Percentiles rank a stretch among this genome's conserved stretches.
Conservation (phyloP, 768 basidiomycete genomes). For the Russula foetens region DNA sequence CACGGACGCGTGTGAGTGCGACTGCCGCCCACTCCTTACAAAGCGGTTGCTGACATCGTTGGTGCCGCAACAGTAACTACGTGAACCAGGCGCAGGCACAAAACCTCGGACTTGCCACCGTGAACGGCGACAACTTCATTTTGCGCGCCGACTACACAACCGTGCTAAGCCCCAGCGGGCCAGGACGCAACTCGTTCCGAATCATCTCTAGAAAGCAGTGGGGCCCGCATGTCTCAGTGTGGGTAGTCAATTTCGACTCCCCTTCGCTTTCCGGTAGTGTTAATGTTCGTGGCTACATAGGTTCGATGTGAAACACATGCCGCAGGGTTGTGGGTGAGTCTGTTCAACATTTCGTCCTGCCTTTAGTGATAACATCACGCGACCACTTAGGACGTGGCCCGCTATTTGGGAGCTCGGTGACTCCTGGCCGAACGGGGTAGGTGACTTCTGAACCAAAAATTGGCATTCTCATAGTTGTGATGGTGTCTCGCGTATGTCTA, state of each 20-base stretch:
- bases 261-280: too few relatives aligned
- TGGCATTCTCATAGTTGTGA: neutral
- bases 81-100: conserved; percentile 41
- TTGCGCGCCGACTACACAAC: conserved; percentile 49
- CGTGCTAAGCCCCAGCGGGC: conserved; percentile 36
- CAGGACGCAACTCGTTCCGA: too few relatives aligned
- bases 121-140: conserved; percentile 44
- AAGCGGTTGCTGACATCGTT: neutral
- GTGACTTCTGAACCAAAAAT: conserved; percentile 11
- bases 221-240: conserved; percentile 50
- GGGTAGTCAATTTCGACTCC: conserved; percentile 22
- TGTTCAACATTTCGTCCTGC: neutral
- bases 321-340: conserved; percentile 46
- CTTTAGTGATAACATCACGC: neutral
- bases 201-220: too few relatives aligned
- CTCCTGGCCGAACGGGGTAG: conserved; percentile 42
- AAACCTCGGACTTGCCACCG: conserved; percentile 48
- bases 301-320: conserved; percentile 51
- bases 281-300: conserved; percentile 22
- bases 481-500: conserved; percentile 20
- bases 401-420: conserved; percentile 46
- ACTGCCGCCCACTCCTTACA: neutral
- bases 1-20: conserved; percentile 53
- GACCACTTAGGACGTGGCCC: conserved; percentile 36
- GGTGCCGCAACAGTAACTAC: conserved; percentile 31